Percentiles rank a stretch among this genome's conserved stretches.
Evolutionary conservation across 2,329 filamentous ascomycete species (phyloP).

Genomic region (Chrysoporthe cubensis): DNA sequence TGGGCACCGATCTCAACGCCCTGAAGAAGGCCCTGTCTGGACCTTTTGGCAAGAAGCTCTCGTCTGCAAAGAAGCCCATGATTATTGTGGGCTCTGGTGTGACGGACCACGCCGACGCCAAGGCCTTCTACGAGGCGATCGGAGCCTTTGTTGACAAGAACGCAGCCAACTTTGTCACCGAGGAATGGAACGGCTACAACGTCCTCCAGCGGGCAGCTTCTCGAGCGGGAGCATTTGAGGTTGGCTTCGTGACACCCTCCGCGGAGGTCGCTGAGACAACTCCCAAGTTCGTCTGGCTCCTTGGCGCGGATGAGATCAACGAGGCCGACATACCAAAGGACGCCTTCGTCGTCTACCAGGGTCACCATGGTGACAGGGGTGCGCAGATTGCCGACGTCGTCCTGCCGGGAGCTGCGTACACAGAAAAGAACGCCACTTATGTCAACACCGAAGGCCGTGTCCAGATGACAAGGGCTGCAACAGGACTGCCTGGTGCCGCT

Average conservation of each 20-base stretch:
- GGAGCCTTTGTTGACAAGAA: slow-evolving; percentile 94
- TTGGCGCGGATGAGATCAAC: slow-evolving; percentile 90
- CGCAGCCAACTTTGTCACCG: slow-evolving; percentile 80
- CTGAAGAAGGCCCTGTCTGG: slow-evolving; percentile 86
- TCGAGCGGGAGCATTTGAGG: slow-evolving; percentile 89
- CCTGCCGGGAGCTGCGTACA: slow-evolving; percentile 93
- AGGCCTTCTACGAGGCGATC: slow-evolving; percentile 90
- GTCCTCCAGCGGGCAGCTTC: slow-evolving; percentile 93
- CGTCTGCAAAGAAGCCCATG: slow-evolving; percentile 88
- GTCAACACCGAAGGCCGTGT: slow-evolving; percentile 97
- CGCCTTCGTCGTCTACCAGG: slow-evolving; percentile 96
- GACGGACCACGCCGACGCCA: slow-evolving; percentile 87
- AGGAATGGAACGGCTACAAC: slow-evolving; percentile 97
- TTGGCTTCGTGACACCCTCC: slow-evolving; percentile 90
- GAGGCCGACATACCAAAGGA: slow-evolving; percentile 89
- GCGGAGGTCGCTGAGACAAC: slow-evolving; percentile 78
- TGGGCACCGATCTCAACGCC: slow-evolving; percentile 77
- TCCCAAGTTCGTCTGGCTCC: slow-evolving; percentile 95
- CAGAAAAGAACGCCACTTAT: slow-evolving; percentile 94
- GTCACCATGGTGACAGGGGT: slow-evolving; percentile 93
- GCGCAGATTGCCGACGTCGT: slow-evolving; percentile 93
- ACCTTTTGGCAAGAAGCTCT: slow-evolving; percentile 89
- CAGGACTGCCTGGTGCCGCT: slow-evolving; percentile 83
- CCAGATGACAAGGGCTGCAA: slow-evolving; percentile 90
- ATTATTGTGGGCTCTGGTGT: slow-evolving; percentile 93